Base-by-base conservation (phyloP, 2,329 filamentous ascomycete species). In the Xylariales sp. region DNA sequence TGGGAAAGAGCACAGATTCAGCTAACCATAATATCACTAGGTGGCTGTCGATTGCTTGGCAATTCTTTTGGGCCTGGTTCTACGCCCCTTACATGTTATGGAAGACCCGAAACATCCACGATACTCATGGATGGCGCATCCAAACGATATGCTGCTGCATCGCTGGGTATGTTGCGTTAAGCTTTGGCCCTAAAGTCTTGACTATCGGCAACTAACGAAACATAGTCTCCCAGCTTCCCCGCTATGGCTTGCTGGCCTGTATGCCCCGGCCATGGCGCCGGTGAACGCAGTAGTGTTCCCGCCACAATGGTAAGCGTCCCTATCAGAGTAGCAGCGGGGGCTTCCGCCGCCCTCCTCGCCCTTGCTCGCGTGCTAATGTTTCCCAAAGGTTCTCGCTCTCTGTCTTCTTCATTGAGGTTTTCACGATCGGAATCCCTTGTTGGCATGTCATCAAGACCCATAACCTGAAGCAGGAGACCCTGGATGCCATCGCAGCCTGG, bases 101-200 rank as follows among this genome's bases (percentile, higher is more conserved):
- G 70, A 69, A 74, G 47, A 72, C 80, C 25, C 70, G 79, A 6
- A 62, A 68, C 16, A 76, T 85, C 47, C 68, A 68, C 20, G 81
- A 85, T 51, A 80, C 78, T 6, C 77, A 83, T 49, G 75, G 79
- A 40, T 85, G 81, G 81, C 68, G 79, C 10, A 52, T 73, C 5
- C 81, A 84, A 53, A 85, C 80, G 21, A 74, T 78, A 28, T 62
- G 59, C 4, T 74, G 69, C 55, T 66, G 63, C 44, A 46, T 72
- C 33, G 62, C 68, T 23, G 65, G 63, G 67, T 72, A 51, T 41
- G 62, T 56, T n/a, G n/a, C n/a, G n/a, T n/a, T n/a, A n/a, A n/a
- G n/a, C n/a, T n/a, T n/a, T n/a, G n/a, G n/a, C n/a, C n/a, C n/a
- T n/a, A n/a, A 17, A 38, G 29, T 6, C 12, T 17, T 18, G 21